Evolutionary conservation across 371 early-diverging fungal species (phyloP), one percentile per base, ranked within the genome.

Genomic region (Circinella minor): DNA sequence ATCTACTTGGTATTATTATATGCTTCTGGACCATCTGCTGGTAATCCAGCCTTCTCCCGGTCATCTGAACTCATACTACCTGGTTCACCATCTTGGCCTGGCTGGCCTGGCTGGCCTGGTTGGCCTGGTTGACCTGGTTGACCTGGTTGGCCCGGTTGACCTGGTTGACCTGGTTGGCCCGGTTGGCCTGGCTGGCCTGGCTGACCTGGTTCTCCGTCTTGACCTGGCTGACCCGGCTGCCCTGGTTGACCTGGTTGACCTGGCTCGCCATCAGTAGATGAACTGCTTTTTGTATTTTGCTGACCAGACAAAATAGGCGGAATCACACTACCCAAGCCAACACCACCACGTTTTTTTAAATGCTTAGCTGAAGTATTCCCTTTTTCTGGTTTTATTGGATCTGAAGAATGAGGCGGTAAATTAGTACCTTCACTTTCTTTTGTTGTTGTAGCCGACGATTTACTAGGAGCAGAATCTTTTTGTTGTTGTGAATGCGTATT

Each of bases 21-120:
- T 27, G 14, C 57, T 51, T 51, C n/a, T 5, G 51, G 51, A 51
- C n/a, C 54, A 18, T 15, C 54, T 18, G 15, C 14, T 1, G 3
- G 2, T 54, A n/a, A 15, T 1, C 20, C 54, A 5, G 54, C 54
- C 54, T 13, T 13, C 43, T 43, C 11, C 11, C 43, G 51, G 57
- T 57, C 57, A 27, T 57, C 36, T 4, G 57, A 57, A n/a, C 57
- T 57, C n/a, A 34, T 27, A n/a, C 57, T 57, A 27, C 57, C 57
- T 57, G 55, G 55, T n/a, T n/a, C n/a, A n/a, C n/a, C n/a, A n/a
- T n/a, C n/a, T n/a, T 55, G 55, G n/a, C 57, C 57, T 57, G 57
- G 4, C 4, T 55, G 55, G 3, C 55, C 55, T 55, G 55, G 55
- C 3, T 55, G 55, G 3, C 55, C 55, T 55, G 55, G 55, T 55